Evolutionary conservation across 345 rosid species (phyloP), one percentile per base, ranked within the genome.

Genomic region (Brassica cretica): DNA sequence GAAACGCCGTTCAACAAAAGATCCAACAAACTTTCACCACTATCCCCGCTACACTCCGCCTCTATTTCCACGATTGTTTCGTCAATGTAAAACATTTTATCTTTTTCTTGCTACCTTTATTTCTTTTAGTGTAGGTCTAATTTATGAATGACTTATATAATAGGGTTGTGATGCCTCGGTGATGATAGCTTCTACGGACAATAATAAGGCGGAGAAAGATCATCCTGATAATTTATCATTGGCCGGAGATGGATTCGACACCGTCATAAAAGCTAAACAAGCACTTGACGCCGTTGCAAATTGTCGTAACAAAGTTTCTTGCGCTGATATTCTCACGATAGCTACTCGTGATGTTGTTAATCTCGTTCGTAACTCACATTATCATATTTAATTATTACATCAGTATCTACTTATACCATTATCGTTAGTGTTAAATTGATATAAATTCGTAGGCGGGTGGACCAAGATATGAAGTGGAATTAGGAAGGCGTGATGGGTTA

Each of bases 11-110:
- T 2, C 66, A 68, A 5, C 24, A 33, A 64, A 92, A 92, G 70
- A 39, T 89, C 71, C 72, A 68, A 58, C 92, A 90, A 78, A 90
- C 97, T 18, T 90, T 88, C 70, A 90, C 90, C 68, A 89, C 95
- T 1, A 82, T 87, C 61, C 97, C 97, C 1, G 93, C 84, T 16
- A 89, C 93, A 25, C 82, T 92, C 69, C 97, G 97, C 33, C 91
- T 92, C 80, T 90, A 86, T 79, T 89, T 92, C 86, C 97, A 92
- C 8, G 95, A 92, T 41, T 92, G 97, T 79, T 87, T 92, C 51
- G 95, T 92, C 60, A 84, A 89, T 80, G 97, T 86, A 77, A 39
- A 58, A 60, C 32, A 33, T 73, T 9, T 53, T 37, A 10, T 24
- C 58, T 51, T 51, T 51, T 55, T 55, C 60, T 55, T 18, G 56